Percentiles rank a stretch among this genome's conserved stretches.
Conservation (phyloP, 2,329 filamentous ascomycete species). For the Sphaceloma murrayae region DNA sequence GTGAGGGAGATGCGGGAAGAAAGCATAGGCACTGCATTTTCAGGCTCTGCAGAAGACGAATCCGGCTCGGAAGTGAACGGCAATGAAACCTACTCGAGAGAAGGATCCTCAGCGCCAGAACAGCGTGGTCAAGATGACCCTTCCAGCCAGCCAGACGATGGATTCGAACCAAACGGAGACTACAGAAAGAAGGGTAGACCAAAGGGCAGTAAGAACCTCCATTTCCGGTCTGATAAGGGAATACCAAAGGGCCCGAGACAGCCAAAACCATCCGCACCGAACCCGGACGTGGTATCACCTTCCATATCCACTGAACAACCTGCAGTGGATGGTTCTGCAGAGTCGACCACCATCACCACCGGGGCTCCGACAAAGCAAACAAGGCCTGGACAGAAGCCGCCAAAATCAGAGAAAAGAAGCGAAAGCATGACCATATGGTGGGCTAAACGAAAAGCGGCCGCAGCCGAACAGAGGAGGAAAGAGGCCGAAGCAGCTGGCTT, state of each 20-base stretch:
- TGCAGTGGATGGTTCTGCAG: background rate
- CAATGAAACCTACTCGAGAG: conserved; percentile 26
- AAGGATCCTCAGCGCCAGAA: conserved; percentile 18
- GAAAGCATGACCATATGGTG: conserved; percentile 40
- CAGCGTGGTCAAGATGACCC: conserved; percentile 11
- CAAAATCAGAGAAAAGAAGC: conserved; percentile 37
- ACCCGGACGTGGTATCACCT: background rate
- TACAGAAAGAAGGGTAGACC: conserved; percentile 29
- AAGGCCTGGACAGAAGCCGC: conserved; percentile 21
- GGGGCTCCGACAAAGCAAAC: background rate
- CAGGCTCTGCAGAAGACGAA: conserved; percentile 17
- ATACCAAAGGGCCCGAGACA: conserved; percentile 41
- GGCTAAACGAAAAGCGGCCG: conserved; percentile 34
- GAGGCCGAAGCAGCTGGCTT: conserved; percentile 13
- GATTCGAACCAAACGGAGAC: background rate
- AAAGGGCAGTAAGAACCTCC: conserved; percentile 40
- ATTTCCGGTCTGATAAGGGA: conserved; percentile 38
- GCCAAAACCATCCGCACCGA: conserved; percentile 18
- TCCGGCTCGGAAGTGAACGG: conserved; percentile 19
- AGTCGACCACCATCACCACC: no score
- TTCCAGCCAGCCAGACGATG: conserved; percentile 3
- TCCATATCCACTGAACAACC: conserved; percentile 3
- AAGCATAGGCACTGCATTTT: conserved; percentile 28
- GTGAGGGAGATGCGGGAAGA: conserved; percentile 39
- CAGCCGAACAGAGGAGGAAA: conserved; percentile 17